Base-by-base conservation (phyloP, 768 basidiomycete species). In the Leccinum rimulosum region DNA sequence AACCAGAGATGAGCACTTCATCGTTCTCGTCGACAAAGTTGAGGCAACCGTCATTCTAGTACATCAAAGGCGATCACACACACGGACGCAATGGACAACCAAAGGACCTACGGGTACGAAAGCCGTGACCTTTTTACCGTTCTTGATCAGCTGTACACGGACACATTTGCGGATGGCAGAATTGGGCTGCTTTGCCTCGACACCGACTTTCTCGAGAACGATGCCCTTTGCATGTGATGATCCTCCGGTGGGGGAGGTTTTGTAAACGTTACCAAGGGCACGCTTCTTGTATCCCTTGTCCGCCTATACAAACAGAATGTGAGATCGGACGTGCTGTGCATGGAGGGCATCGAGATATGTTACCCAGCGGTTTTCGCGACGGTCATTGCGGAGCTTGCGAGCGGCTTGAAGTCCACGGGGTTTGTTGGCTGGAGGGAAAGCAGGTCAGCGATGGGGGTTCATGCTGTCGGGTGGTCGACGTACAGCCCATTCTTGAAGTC, bases 81-180 rank as follows among this genome's bases (percentile, higher is more conserved):
- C 22, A 10, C 22, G 12, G 33, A 35, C 19, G 48, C 17, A 35
- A 58, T 14, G 8, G 17, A 28, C 43, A 49, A 35, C 35, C 40
- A 52, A 15, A 48, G 9, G 33, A 85, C 92, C 66, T 70, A 93
- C 93, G 62, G 96, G 96, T 43, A 98, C 97, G 88, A 99, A 99
- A 72, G 97, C 97, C 64, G 96, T 98, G 75, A 99, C 96, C 77
- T 98, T 98, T 89, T 99, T 99, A 66, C 97, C 97, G 82, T 99
- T 99, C 86, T 99, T 99, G 78, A 99, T 98, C 68, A 99, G 84
- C 73, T 99, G 97, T 63, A 99, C 97, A 81, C 97, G 94, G 67
- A 99, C 97, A 82, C 97, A 99, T 78, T 99, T 99, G 78, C 97
- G 95, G 79, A 99, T 98, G 76, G 97, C 97, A 74, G 97, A 99